Evolutionary conservation across 2,329 filamentous ascomycete genomes (phyloP).

Genomic region (Cladosporium velox): DNA sequence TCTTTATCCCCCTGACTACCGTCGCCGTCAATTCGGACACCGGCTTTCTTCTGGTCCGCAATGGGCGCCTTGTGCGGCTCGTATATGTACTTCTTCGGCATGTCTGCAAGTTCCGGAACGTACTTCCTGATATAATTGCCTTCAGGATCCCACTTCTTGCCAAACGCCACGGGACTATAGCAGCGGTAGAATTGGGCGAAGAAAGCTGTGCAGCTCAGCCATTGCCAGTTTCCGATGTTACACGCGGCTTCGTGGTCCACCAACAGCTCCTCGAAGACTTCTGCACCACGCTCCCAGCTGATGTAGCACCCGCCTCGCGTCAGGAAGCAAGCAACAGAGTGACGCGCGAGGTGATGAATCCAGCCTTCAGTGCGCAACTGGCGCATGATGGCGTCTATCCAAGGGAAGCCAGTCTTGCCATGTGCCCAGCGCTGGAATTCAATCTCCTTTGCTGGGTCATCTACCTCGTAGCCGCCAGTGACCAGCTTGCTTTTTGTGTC

Average conservation of each 20-base stretch:
- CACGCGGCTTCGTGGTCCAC: conserved; percentile 74
- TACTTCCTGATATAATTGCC: conserved; percentile 65
- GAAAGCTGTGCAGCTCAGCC: conserved; percentile 75
- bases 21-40: conserved; percentile 60
- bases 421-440: conserved; percentile 70
- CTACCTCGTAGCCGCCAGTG: conserved; percentile 65
- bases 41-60: conserved; percentile 67
- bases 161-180: conserved; percentile 71
- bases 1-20: conserved; percentile 44
- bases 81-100: conserved; percentile 72
- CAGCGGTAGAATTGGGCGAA: conserved; percentile 71
- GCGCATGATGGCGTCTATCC: conserved; percentile 79
- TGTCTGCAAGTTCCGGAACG: conserved; percentile 64
- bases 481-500: conserved; percentile 50
- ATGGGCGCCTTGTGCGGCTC: conserved; percentile 76
- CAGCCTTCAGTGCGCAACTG: conserved; percentile 71
- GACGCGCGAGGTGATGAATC: conserved; percentile 77
- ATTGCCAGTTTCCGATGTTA: conserved; percentile 77
- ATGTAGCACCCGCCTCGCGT: conserved; percentile 77
- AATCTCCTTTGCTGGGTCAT: conserved; percentile 61
- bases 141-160: conserved; percentile 73
- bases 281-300: conserved; percentile 75
- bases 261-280: conserved; percentile 75
- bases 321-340: conserved; percentile 79
- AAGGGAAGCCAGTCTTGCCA: conserved; percentile 74